Evolutionary conservation across 306 rosid genomes (phyloP).

Genomic region (Cotoneaster glaucophyllus): DNA sequence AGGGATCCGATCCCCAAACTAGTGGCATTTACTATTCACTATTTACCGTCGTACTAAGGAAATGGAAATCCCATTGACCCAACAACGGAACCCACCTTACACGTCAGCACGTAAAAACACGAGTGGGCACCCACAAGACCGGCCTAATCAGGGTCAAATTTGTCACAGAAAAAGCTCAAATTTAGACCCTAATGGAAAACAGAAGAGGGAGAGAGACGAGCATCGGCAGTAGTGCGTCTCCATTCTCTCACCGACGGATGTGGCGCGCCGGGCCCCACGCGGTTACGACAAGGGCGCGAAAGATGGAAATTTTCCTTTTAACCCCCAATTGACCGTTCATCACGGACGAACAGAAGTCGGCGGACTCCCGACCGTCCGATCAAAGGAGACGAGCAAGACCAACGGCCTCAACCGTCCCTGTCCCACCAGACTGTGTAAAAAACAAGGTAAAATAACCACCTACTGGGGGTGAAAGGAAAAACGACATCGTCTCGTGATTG

Average conservation of each 20-base stretch:
- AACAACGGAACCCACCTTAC: not conserved
- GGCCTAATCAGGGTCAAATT: not conserved
- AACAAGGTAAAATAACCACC: not conserved
- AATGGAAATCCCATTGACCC: not conserved
- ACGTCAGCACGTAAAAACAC: not conserved
- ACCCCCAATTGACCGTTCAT: slow-evolving; percentile 40
- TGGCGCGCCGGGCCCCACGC: slow-evolving; percentile 36
- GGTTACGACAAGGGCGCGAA: slow-evolving; percentile 21
- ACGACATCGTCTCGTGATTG: not conserved
- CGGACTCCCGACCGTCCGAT: slow-evolving; percentile 28
- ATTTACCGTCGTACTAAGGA: too few species aligned
- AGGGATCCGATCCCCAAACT: too few species aligned
- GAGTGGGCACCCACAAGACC: not conserved
- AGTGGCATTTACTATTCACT: too few species aligned
- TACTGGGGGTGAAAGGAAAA: not conserved
- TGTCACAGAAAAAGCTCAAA: not conserved
- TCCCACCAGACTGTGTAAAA: not conserved
- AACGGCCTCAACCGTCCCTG: slow-evolving; percentile 38
- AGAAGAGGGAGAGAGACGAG: not conserved
- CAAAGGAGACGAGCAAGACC: not conserved
- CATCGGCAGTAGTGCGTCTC: not conserved
- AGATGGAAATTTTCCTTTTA: not conserved
- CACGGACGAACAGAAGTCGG: slow-evolving; percentile 29
- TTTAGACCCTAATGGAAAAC: not conserved
- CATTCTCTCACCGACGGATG: slow-evolving; percentile 25